These are phyloP conservation scores for Starmerella asiatica DNA, from an alignment of 805 yeast species.

Conservation along the genomic window DNA sequence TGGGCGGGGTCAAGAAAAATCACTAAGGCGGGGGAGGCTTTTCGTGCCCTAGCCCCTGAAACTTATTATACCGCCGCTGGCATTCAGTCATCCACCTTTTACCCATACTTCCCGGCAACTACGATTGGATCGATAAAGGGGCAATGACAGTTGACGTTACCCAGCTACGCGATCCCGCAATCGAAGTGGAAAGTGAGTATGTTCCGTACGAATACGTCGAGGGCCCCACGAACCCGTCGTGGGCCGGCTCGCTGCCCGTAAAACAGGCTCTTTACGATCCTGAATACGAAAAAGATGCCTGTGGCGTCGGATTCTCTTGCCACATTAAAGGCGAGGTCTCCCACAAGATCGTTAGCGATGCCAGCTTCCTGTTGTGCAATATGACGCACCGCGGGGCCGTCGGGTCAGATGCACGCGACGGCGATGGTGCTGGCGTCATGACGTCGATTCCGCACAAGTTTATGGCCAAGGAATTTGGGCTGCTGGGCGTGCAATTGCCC, in stretches of 20 bases:
- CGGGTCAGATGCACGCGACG: slow-evolving; percentile 87
- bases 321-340: slow-evolving; percentile 77
- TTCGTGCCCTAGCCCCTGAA: no score
- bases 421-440: slow-evolving; percentile 98
- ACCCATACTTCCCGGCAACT: no score
- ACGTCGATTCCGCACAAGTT: slow-evolving; percentile 84
- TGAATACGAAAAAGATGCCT: slow-evolving; percentile 85
- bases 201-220: slow-evolving; percentile 53
- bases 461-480: slow-evolving; percentile 70
- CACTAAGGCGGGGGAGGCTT: no score
- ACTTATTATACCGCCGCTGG: no score
- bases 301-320: slow-evolving; percentile 98
- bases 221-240: slow-evolving; percentile 62
- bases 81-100: no score
- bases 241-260: slow-evolving; percentile 84
- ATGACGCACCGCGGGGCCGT: slow-evolving; percentile 99
- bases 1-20: no score
- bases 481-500: slow-evolving; percentile 57
- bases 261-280: slow-evolving; percentile 89
- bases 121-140: no score
- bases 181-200: no score
- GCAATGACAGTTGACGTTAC: no score
- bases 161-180: no score
- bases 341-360: slow-evolving; percentile 89
- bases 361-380: slow-evolving; percentile 70